phyloP scores from a whole-genome alignment of 2,329 filamentous ascomycete species.

The Penicillium sumatraense region DNA sequence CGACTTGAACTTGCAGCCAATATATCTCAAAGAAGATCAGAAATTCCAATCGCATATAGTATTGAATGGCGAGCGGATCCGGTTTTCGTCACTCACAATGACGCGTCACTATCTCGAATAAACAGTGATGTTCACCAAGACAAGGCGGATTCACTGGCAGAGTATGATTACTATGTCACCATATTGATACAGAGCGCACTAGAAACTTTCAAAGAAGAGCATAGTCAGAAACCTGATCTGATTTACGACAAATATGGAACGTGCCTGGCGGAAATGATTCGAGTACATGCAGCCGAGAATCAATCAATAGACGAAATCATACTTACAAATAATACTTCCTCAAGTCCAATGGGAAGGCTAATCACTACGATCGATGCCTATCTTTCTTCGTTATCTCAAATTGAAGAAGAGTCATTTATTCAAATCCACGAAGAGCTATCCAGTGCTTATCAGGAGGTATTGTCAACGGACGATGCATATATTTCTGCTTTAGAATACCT shows the following conservation, averaged over 20 bases:
- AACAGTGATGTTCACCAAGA: neutral
- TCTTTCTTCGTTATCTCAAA: conserved; percentile 11
- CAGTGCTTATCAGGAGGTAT: conserved; percentile 4
- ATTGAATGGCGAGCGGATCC: conserved; percentile 28
- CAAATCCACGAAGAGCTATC: neutral
- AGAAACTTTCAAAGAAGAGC: neutral
- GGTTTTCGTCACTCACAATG: conserved; percentile 8
- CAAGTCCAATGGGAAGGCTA: conserved; percentile 3
- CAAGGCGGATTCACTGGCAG: neutral
- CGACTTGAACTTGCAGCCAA: conserved; percentile 5
- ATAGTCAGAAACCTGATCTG: neutral
- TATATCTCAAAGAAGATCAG: neutral
- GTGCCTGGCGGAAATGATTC: neutral
- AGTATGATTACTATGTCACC: neutral
- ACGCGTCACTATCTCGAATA: neutral
- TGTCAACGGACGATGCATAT: conserved; percentile 8
- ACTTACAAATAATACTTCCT: neutral
- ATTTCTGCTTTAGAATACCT: conserved; percentile 17
- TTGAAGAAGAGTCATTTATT: neutral
- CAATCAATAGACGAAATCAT: neutral
- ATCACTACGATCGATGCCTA: conserved; percentile 14
- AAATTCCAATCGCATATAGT: conserved; percentile 17
- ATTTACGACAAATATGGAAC: conserved; percentile 9
- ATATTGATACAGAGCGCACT: conserved; percentile 8
- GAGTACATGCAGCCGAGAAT: neutral